Evolutionary conservation across 179 eudicot genomes (phyloP).

Genomic region (Heliamphora pulchella): DNA sequence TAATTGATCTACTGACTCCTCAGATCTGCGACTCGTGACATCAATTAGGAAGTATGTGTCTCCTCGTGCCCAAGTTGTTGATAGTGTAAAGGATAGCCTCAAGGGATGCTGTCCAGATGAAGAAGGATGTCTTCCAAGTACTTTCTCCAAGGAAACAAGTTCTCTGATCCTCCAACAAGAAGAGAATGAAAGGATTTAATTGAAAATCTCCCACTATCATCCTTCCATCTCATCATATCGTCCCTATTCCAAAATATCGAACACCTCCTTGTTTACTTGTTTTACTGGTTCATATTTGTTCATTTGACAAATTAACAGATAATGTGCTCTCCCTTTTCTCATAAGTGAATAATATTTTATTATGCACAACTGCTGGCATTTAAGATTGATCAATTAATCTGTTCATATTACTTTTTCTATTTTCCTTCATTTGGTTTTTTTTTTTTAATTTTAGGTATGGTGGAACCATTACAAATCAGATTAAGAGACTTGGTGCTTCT

Average conservation of each 20-base stretch:
- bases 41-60: neutral
- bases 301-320: neutral
- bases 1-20: neutral
- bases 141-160: neutral
- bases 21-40: neutral
- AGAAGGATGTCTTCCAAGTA: neutral
- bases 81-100: neutral
- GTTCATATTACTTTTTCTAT: neutral
- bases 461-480: conserved; percentile 92
- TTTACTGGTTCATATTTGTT: neutral
- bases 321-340: neutral
- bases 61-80: neutral
- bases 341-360: neutral
- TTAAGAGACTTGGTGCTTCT: conserved; percentile 97
- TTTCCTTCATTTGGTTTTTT: neutral
- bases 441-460: conserved; percentile 60
- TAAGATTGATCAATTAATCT: neutral
- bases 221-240: neutral
- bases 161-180: neutral
- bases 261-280: neutral
- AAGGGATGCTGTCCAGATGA: neutral
- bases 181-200: neutral
- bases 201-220: neutral
- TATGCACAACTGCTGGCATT: neutral
- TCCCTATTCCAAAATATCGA: neutral